Evolutionary conservation across 2,329 filamentous ascomycete species (phyloP), one percentile per base, ranked within the genome.

Genomic region (Purpureocillium lavendulum): DNA sequence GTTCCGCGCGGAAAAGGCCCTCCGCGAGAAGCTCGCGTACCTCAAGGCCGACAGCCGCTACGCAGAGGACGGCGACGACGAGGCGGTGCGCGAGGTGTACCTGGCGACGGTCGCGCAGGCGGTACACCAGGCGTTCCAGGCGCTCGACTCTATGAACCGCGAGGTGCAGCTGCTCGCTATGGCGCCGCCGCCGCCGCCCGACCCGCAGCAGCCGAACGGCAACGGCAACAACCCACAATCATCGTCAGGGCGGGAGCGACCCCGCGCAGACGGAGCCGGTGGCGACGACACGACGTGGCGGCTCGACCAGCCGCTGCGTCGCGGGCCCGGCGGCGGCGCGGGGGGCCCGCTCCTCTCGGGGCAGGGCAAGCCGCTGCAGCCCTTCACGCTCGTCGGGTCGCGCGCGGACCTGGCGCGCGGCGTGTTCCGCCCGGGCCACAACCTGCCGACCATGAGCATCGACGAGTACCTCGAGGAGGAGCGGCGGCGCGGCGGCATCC

Each of bases 401-500:
- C 76, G 92, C 30, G 79, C 87, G 45, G 81, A 87, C 45, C 62
- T 95, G 43, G 77, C 81, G 44, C 72, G 81, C 42, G 84, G 84
- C 3, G 90, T 98, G 1, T 98, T 98, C 62, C 75, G 86, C 40
- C 79, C 87, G 0, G 87, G 92, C 7, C 92, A 98, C 59, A 96
- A 87, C 62, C 66, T 98, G 42, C 92, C 92, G 1, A 97, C 92
- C 3, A 97, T 98, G 92, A 86, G 80, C 2, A 96, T 98, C 45
- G 92, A 98, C 51, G 92, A 98, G 65, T 98, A 97, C 56, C 70
- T 98, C 13, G 92, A 94, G 38, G 90, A 97, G 61, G 92, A 97
- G 66, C 75, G 76, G 55, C 75, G 77, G 49, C 71, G 85, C 45
- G 92, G 92, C 13, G 87, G 87, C 15, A 89, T 98, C 42, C 86